These are phyloP conservation scores for Backusella australiensis DNA, from an alignment of 192 early-diverging fungal genomes.

Conservation along the genomic window DNA sequence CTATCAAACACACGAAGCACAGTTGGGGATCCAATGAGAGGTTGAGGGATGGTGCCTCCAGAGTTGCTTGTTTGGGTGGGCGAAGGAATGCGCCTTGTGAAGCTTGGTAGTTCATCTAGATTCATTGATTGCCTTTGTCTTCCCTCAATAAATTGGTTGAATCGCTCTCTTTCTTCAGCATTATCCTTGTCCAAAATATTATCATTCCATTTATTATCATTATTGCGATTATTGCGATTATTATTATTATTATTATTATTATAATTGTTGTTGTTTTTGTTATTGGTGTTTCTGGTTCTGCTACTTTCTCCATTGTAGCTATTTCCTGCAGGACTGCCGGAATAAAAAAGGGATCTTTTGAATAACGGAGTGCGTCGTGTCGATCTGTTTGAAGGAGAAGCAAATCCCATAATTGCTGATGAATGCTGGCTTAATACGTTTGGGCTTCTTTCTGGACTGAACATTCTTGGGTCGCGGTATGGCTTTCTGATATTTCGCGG, in stretches of 20 bases:
- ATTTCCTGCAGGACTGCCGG: not conserved
- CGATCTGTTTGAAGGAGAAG: not conserved
- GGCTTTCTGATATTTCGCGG: not conserved
- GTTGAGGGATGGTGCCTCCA: not conserved
- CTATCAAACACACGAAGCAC: not conserved
- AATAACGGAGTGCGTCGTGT: not conserved
- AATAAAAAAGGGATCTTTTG: not conserved
- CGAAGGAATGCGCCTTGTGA: not conserved
- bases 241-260: not conserved
- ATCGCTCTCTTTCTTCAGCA: not conserved
- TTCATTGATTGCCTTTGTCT: not conserved
- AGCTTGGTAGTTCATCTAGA: not conserved
- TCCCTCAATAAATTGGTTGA: not conserved
- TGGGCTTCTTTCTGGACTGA: not conserved
- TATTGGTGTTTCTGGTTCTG: not conserved
- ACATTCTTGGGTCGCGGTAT: not conserved
- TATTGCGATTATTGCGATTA: not conserved
- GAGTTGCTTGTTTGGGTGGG: not conserved
- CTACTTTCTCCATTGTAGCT: not conserved
- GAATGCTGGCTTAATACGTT: not conserved
- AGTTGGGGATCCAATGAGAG: not conserved
- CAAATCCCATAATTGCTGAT: not conserved
- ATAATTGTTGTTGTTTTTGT: not conserved
- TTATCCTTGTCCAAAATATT: not conserved
- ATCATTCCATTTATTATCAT: not conserved